Base-by-base conservation (phyloP, 805 yeast genomes). In the Zygoascus ofunaensis region DNA sequence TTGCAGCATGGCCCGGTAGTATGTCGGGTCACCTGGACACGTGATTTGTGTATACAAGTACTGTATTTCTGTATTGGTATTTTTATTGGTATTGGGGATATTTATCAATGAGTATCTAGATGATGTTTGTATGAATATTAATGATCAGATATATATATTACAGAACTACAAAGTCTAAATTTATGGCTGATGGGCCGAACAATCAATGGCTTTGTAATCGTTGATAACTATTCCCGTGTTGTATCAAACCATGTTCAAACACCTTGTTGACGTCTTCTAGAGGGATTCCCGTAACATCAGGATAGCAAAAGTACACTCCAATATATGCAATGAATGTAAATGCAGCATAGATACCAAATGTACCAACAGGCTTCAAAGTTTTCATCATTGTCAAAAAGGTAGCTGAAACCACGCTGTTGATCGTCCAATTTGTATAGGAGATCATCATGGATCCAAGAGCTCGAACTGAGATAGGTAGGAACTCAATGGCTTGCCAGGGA, bases 401-500 rank as follows among this genome's bases (percentile, higher is more conserved):
- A 3, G 95, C 74, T 1, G 97, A 85, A 59, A 92, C 84, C 34
- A 85, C 81, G 54, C 89, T 69, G 33, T 95, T 87, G 47, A 97
- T 97, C 8, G 86, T 76, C 98, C 98, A 90, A 69, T 90, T 90
- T 33, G 90, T 80, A 19, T 90, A 87, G 7, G 97, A 84, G 2
- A 96, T 87, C 57, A 77, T 80, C 51, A 94, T 85, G 14, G 87
- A 80, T 47, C 97, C 97, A 37, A 86, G 72, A 48, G 95, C 92
- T 60, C 98, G 79, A 30, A 90, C 96, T 49, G 79, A 76, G 70
- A 89, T 92, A 21, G 97, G 94, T 67, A 92, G 86, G 57, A 90
- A 70, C 65, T 90, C 98, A 47, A 90, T 83, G 58, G 94, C 97
- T 61, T 90, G 95, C 98, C 98, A 90, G 46, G 97, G 97, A 44